Evolutionary conservation across 192 early-diverging fungal genomes (phyloP).

Genomic region (Umbelopsis sp.): DNA sequence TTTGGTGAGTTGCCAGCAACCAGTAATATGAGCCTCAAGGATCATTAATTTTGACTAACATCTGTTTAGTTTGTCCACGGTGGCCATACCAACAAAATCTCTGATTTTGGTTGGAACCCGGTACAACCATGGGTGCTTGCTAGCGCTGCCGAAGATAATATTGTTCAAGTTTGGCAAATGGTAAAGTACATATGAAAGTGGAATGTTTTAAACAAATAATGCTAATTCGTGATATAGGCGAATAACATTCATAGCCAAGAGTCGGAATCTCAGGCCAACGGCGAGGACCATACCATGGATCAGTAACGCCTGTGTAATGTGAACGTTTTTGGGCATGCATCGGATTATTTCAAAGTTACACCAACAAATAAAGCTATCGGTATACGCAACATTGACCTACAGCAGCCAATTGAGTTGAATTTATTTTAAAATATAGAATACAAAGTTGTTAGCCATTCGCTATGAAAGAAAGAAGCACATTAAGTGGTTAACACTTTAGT

Average conservation of each 20-base stretch:
- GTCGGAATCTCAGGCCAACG: background rate
- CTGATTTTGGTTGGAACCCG: conserved; percentile 95
- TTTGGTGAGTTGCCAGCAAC: conserved; percentile 54
- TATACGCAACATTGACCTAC: background rate
- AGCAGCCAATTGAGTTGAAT: background rate
- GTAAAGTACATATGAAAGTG: conserved; percentile 55
- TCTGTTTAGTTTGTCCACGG: conserved; percentile 89
- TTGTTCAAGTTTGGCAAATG: conserved; percentile 99
- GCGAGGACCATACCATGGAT: conserved; percentile 2
- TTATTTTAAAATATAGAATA: background rate
- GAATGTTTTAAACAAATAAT: background rate
- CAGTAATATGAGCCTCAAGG: background rate
- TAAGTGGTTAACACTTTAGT: no score
- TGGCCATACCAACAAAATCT: conserved; percentile 95
- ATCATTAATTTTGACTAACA: background rate
- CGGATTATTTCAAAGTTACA: background rate
- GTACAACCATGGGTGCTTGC: conserved; percentile 94
- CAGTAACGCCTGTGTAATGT: background rate
- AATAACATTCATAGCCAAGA: conserved; percentile 34
- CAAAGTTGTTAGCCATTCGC: background rate
- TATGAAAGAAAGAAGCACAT: no score
- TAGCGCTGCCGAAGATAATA: conserved; percentile 95
- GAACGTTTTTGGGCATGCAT: background rate
- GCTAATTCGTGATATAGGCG: conserved; percentile 10
- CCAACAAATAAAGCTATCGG: background rate